Evolutionary conservation across 257 asterid genomes (phyloP).

Genomic region (Solanum arcanum): DNA sequence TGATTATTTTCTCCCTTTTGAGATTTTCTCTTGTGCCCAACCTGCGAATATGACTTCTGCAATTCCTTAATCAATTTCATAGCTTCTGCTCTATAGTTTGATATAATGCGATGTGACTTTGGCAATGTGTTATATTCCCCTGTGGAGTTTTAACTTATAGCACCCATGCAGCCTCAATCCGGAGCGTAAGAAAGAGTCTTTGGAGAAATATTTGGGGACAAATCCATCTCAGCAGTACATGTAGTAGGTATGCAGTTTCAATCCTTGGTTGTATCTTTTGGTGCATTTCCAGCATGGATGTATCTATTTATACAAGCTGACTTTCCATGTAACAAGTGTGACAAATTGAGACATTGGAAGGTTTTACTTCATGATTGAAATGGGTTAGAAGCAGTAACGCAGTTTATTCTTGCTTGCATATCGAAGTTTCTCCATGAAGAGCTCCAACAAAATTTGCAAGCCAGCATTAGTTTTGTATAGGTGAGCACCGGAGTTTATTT

Average conservation of each 20-base stretch:
- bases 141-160: not conserved
- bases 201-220: constrained; percentile 75
- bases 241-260: constrained; percentile 4
- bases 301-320: not conserved
- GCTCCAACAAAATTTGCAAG: not conserved
- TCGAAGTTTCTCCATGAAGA: not conserved
- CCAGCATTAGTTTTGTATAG: not conserved
- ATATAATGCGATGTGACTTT: not conserved
- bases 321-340: not conserved
- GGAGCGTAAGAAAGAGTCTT: constrained; percentile 82
- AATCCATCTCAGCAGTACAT: constrained; percentile 38
- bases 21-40: not conserved
- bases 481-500: not conserved
- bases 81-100: not conserved
- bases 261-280: not conserved
- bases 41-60: not conserved
- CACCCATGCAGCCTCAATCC: constrained; percentile 82
- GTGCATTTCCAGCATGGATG: constrained; percentile 1
- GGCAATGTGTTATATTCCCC: not conserved
- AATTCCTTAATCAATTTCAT: not conserved
- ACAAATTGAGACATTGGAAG: not conserved
- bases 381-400: not conserved
- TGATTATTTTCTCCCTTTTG: not conserved
- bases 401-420: not conserved
- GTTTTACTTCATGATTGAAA: not conserved